Evolutionary conservation across 1,284 basidiomycete species (phyloP).

Genomic region (Rhodotorula sp.): DNA sequence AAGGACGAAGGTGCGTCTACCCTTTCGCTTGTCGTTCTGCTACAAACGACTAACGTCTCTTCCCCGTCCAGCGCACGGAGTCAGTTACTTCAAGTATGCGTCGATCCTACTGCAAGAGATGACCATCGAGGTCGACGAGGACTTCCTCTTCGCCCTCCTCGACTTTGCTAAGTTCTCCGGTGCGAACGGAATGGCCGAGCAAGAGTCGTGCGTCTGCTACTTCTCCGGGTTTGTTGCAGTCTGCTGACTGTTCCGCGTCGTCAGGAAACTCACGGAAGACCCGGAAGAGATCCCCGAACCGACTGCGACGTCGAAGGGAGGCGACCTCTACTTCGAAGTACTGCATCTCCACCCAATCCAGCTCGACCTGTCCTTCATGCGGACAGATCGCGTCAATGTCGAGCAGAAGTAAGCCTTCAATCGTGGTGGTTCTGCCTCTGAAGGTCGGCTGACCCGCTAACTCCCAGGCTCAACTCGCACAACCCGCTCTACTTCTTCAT

Average conservation of each 20-base stretch:
- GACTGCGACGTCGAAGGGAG: conserved; percentile 59
- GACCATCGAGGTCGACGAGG: conserved; percentile 94
- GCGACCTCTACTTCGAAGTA: conserved; percentile 92
- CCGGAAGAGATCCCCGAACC: conserved; percentile 79
- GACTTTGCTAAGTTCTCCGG: conserved; percentile 90
- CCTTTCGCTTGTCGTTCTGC: background rate
- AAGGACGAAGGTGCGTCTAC: conserved; percentile 87
- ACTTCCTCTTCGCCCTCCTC: conserved; percentile 87
- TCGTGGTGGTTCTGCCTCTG: background rate
- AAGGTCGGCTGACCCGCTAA: background rate
- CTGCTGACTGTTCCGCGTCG: background rate
- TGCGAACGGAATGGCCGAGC: conserved; percentile 65
- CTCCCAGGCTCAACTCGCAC: conserved; percentile 68
- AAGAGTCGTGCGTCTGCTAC: conserved; percentile 13
- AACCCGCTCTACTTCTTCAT: conserved; percentile 92
- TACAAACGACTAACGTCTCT: background rate
- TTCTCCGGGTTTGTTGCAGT: too few relatives aligned
- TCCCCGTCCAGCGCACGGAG: conserved; percentile 72
- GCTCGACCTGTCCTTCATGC: conserved; percentile 92
- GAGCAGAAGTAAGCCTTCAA: conserved; percentile 75
- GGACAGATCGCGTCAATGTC: conserved; percentile 86
- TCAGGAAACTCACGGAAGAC: conserved; percentile 72
- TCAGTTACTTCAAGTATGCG: conserved; percentile 95
- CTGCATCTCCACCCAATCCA: conserved; percentile 95
- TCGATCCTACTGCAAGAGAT: conserved; percentile 91